These are phyloP conservation scores for Tephrocybe sp. DNA, from an alignment of 768 basidiomycete species.

Conservation along the genomic window DNA sequence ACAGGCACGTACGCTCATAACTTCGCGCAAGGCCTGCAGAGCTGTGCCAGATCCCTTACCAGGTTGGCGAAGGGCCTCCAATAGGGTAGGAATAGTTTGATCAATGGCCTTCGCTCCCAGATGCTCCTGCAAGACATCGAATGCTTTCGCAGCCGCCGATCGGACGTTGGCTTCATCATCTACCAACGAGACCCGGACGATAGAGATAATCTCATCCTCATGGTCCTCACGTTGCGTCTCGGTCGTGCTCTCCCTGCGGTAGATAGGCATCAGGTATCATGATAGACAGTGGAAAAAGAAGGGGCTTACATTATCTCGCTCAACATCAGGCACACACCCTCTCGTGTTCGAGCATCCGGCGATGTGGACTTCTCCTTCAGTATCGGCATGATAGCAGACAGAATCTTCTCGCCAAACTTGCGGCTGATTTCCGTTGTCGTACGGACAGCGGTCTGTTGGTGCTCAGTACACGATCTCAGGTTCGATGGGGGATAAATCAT, in stretches of 20 bases:
- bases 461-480: conserved; percentile 1
- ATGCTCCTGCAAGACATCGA: conserved; percentile 92
- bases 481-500: neutral
- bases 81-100: conserved; percentile 90
- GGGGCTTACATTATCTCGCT: conserved; percentile 80
- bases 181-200: conserved; percentile 83
- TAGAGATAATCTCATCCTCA: conserved; percentile 84
- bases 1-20: conserved; percentile 74
- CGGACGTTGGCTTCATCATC: conserved; percentile 87
- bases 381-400: conserved; percentile 81
- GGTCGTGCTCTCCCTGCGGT: conserved; percentile 72
- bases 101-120: conserved; percentile 92
- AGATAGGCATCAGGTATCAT: neutral
- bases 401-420: conserved; percentile 91
- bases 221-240: conserved; percentile 85
- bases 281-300: neutral
- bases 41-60: conserved; percentile 96
- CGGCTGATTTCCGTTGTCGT: conserved; percentile 89
- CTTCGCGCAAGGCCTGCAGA: conserved; percentile 87
- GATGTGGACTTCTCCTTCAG: conserved; percentile 68
- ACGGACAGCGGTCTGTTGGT: conserved; percentile 77
- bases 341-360: conserved; percentile 61
- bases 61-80: conserved; percentile 92
- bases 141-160: conserved; percentile 81
- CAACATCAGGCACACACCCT: conserved; percentile 87